Base-by-base conservation (phyloP, 371 early-diverging fungal genomes). In the Saksenaea vasiformis region DNA sequence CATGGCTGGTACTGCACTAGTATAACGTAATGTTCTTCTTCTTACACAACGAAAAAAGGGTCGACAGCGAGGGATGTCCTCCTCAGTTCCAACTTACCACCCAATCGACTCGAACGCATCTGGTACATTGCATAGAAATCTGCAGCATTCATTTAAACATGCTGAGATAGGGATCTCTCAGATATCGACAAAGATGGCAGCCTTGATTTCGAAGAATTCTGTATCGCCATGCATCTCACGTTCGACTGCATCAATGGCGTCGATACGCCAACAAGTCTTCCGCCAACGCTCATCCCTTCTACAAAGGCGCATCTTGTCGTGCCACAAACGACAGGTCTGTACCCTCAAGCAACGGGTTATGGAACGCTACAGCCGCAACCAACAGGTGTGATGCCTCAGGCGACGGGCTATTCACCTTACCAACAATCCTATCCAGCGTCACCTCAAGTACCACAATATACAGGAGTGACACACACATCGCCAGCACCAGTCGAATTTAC, bases 171-270 rank as follows among this genome's bases (percentile, higher is more conserved):
- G 93, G 90, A 89, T 68, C 85, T 95, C 38, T 87, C 94, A 22
- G 95, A 95, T 65, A 93, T 93, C 63, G 93, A 92, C 72, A 87
- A 90, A 71, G 95, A 95, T 73, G 95, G 95, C 13, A 86, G 83
- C 54, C 85, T 95, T 64, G 95, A 94, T 67, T 85, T 90, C 67
- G 93, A 94, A 74, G 95, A 95, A 76, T 95, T 94, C 73, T 87
- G 91, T 67, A 79, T 95, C 47, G 93, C 95, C 0, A 88, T 93
- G 82, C 90, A 90, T 64, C 79, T 93, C 22, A 87, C 90, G 5
- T 90, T 90, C 62, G 86, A 84, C 28, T 74, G 89, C 43, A 83
- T 90, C 47, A 82, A 85, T 64, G 84, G 85, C 28, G 74, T 82
- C 44, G 89, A 88, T n/a, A 61, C 85, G 15, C 91, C 91, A 27